Evolutionary conservation across 208 protist genomes (phyloP).

Genomic region (Tetramitus jugosus): DNA sequence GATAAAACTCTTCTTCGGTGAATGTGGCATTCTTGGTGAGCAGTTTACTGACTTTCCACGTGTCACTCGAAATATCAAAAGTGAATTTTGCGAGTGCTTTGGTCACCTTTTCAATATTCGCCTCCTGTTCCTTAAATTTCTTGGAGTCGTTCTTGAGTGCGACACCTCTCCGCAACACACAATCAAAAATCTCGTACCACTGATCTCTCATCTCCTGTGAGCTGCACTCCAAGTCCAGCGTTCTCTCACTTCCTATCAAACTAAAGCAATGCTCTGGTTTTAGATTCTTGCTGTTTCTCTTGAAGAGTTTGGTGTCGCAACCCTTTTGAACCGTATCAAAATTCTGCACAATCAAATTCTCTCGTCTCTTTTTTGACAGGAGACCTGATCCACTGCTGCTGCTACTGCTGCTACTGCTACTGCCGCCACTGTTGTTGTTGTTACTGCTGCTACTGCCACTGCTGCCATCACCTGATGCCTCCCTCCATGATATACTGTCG

Average conservation of each 20-base stretch:
- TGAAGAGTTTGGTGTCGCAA: not conserved
- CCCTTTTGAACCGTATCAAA: constrained; percentile 5
- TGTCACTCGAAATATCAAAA: not conserved
- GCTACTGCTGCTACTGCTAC: not conserved
- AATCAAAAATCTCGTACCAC: not conserved
- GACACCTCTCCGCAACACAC: not conserved
- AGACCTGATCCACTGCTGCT: too few species aligned
- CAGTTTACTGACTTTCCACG: constrained; percentile 4
- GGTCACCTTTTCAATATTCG: not conserved
- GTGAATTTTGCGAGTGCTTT: not conserved
- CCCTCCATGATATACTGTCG: not conserved
- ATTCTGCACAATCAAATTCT: too few species aligned
- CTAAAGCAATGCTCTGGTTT: not conserved
- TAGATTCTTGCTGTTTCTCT: not conserved
- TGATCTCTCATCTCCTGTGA: not conserved
- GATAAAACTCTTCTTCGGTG: not conserved
- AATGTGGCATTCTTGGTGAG: not conserved
- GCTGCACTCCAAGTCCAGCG: not conserved
- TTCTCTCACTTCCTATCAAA: not conserved
- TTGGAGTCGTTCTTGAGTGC: not conserved
- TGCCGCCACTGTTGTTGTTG: too few species aligned
- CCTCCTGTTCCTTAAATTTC: too few species aligned
- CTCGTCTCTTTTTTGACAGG: too few species aligned
- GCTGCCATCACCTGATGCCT: too few species aligned
- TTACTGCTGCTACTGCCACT: not conserved